Evolutionary conservation across 495 filamentous ascomycete genomes (phyloP).

Genomic region (Penicillium steckii): DNA sequence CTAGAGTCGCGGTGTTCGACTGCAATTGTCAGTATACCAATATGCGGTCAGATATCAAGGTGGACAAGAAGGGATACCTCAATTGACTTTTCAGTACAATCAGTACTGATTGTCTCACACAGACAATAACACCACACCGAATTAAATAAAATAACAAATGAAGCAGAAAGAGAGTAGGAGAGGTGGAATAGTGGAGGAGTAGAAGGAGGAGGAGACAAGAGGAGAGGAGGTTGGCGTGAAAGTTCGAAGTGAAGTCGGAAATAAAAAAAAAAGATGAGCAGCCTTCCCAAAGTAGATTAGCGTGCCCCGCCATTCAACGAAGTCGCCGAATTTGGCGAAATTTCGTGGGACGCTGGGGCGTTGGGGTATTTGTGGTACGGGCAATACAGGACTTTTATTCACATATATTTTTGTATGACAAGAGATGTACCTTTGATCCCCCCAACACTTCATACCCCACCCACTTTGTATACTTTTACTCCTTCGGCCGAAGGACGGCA

Average conservation of each 20-base stretch:
- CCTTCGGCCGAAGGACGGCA: background rate
- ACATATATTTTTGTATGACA: too few relatives aligned
- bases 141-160: conserved; percentile 17
- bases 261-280: conserved; percentile 27
- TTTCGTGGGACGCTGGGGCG: conserved; percentile 2
- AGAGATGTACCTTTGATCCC: too few relatives aligned
- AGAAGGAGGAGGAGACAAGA: conserved; percentile 18
- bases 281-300: conserved; percentile 27
- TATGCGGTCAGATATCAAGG: conserved; percentile 8
- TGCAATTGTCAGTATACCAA: background rate
- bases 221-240: conserved; percentile 17
- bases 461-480: too few relatives aligned
- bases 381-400: too few relatives aligned
- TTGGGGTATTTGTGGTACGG: too few relatives aligned
- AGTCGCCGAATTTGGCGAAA: conserved; percentile 22
- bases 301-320: too few relatives aligned
- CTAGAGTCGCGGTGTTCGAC: conserved; percentile 2
- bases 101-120: too few relatives aligned
- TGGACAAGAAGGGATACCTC: conserved; percentile 4
- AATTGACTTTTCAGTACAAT: too few relatives aligned
- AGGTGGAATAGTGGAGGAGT: conserved; percentile 27
- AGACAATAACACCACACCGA: conserved; percentile 1
- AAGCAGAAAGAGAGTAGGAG: conserved; percentile 19
- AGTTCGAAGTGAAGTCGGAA: background rate
- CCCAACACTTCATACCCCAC: too few relatives aligned